A percentile compares a stretch with the other conserved stretches of the same genome.
Conservation (phyloP, 208 protist genomes). For the Crithidia bombi region DNA sequence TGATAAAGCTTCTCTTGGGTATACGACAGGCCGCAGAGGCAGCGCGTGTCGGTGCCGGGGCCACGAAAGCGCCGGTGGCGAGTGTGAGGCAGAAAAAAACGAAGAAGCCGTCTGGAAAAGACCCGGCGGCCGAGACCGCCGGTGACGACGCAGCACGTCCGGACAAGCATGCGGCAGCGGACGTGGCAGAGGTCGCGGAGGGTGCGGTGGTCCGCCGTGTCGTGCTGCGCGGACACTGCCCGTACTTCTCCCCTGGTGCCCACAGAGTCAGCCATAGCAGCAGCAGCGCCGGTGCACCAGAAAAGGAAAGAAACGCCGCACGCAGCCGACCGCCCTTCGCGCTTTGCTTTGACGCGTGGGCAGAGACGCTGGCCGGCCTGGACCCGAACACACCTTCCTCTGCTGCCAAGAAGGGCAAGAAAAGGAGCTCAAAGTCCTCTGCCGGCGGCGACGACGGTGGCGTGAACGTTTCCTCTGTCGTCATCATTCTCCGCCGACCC, state of each 20-base stretch:
- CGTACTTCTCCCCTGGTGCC: conserved; percentile 15
- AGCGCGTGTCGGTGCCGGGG: background rate
- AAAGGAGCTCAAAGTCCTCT: background rate
- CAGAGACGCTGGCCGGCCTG: conserved; percentile 14
- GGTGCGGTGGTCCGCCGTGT: conserved; percentile 39
- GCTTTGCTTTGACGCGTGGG: conserved; percentile 62
- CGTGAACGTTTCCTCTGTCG: background rate
- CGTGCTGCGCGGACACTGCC: conserved; percentile 32
- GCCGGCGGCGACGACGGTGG: background rate
- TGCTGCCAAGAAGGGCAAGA: background rate
- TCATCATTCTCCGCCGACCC: conserved; percentile 58
- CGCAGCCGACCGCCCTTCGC: conserved; percentile 18
- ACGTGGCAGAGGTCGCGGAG: background rate
- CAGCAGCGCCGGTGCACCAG: background rate
- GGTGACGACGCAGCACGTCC: too few species aligned
- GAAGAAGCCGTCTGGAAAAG: background rate
- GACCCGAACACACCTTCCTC: background rate
- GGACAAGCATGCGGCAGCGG: too few species aligned
- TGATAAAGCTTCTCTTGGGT: conserved; percentile 8
- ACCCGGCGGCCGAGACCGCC: background rate
- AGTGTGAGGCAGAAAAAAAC: too few species aligned
- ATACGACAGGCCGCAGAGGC: conserved; percentile 1
- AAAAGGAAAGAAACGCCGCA: background rate
- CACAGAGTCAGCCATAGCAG: background rate
- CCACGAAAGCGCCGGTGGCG: background rate